Evolutionary conservation across 305 asterid species (phyloP).

Genomic region (Solanum hybrid): DNA sequence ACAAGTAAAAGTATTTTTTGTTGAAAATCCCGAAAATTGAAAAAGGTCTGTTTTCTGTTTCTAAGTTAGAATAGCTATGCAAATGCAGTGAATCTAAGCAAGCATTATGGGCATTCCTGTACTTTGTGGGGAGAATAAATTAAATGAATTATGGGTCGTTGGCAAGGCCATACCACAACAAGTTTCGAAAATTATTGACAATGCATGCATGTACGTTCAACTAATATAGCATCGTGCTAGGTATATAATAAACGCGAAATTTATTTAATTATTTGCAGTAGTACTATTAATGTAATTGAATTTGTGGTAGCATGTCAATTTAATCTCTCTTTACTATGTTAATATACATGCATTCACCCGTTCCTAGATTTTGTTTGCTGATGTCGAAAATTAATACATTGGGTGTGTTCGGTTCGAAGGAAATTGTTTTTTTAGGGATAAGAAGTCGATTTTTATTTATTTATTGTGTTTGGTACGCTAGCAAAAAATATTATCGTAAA

Average conservation of each 20-base stretch:
- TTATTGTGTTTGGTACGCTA: no score
- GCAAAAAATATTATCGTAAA: no score
- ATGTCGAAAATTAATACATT: background rate
- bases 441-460: background rate
- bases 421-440: no score
- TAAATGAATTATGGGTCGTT: background rate
- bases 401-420: background rate
- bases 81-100: slow-evolving; percentile 24
- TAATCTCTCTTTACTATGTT: background rate
- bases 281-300: background rate
- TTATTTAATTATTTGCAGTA: background rate
- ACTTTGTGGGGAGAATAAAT: background rate
- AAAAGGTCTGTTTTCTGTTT: background rate
- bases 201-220: background rate
- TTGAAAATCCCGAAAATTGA: background rate
- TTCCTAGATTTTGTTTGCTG: background rate
- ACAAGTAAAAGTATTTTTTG: no score
- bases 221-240: background rate
- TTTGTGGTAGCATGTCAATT: background rate
- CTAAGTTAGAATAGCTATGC: background rate
- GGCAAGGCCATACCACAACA: background rate
- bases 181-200: background rate
- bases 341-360: background rate
- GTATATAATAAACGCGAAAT: background rate
- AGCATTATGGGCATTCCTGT: slow-evolving; percentile 4